Evolutionary conservation across 2,329 filamentous ascomycete species (phyloP).

Genomic region (Phaeoacremonium minimum): DNA sequence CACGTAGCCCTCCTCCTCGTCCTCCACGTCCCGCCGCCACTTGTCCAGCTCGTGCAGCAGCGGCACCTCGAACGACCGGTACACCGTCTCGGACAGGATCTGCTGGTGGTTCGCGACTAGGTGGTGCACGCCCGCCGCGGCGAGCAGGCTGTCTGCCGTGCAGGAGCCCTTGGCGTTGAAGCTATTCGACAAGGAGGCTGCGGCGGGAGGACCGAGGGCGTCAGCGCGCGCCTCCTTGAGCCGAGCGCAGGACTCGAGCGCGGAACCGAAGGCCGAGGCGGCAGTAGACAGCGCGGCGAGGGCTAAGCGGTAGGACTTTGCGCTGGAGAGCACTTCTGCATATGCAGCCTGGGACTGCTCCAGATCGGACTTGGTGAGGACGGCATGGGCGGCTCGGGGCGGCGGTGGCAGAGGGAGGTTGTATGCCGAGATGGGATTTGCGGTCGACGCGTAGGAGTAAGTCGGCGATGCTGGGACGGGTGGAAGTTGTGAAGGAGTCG

Average conservation of each 20-base stretch:
- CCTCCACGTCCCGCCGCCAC: constrained; percentile 59
- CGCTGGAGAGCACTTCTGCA: constrained; percentile 54
- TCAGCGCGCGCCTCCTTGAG: constrained; percentile 63
- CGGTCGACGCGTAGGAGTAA: constrained; percentile 59
- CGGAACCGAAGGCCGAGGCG: constrained; percentile 59
- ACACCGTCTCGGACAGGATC: constrained; percentile 65
- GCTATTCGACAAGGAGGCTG: constrained; percentile 36
- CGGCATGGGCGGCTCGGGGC: constrained; percentile 50
- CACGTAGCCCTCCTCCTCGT: constrained; percentile 59
- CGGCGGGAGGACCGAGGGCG: constrained; percentile 33
- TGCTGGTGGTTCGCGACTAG: constrained; percentile 67
- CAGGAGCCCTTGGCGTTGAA: constrained; percentile 47
- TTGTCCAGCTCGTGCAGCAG: constrained; percentile 65
- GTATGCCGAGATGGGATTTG: constrained; percentile 55
- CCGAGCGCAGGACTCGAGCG: constrained; percentile 64
- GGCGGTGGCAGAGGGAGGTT: constrained; percentile 58
- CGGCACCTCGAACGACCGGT: constrained; percentile 64
- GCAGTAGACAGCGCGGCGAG: constrained; percentile 57
- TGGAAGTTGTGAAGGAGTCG: constrained; percentile 52
- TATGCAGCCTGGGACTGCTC: constrained; percentile 60
- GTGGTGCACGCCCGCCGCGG: constrained; percentile 61
- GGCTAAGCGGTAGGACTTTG: constrained; percentile 60
- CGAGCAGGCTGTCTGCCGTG: constrained; percentile 59
- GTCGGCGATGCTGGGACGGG: constrained; percentile 60
- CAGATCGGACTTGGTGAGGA: constrained; percentile 61